These are phyloP conservation scores for Harringtonia aguacate DNA, from an alignment of 2,329 filamentous ascomycete species.

Conservation along the genomic window DNA sequence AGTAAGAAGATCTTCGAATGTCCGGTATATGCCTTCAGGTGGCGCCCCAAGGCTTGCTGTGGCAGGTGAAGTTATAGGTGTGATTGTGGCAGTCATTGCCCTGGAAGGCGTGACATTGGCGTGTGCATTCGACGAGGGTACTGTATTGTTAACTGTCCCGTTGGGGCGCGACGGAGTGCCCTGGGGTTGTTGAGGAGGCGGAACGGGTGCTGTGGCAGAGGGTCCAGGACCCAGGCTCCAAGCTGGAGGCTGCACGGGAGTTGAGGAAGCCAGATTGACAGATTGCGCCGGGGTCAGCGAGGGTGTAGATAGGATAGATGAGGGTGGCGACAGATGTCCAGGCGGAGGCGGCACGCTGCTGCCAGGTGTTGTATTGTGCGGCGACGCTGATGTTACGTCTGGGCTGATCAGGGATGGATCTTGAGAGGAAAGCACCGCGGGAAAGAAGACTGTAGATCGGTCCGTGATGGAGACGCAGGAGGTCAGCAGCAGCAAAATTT, in stretches of 20 bases:
- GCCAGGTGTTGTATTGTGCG: background rate
- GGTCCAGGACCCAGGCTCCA: slow-evolving; percentile 12
- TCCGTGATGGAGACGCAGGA: slow-evolving; percentile 8
- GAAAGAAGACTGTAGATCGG: slow-evolving; percentile 7
- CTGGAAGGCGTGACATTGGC: slow-evolving; percentile 13
- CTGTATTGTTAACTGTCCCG: slow-evolving; percentile 2
- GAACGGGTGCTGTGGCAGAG: background rate
- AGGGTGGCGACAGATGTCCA: background rate
- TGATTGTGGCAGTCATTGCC: slow-evolving; percentile 17
- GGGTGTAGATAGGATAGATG: background rate
- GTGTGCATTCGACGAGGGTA: slow-evolving; percentile 1
- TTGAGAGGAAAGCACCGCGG: slow-evolving; percentile 5
- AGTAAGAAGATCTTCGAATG: slow-evolving; percentile 47
- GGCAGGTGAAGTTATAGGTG: slow-evolving; percentile 24
- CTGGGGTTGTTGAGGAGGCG: slow-evolving; percentile 8
- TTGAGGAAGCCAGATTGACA: slow-evolving; percentile 13
- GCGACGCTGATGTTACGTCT: slow-evolving; percentile 1
- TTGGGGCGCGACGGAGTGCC: slow-evolving; percentile 10
- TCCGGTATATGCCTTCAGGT: slow-evolving; percentile 48
- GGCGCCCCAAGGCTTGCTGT: slow-evolving; percentile 35
- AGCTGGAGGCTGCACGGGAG: slow-evolving; percentile 10
- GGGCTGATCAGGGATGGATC: slow-evolving; percentile 1
- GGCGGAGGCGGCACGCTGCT: slow-evolving; percentile 3
- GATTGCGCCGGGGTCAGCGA: slow-evolving; percentile 8
- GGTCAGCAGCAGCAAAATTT: slow-evolving; percentile 7